Evolutionary conservation across 148 eudicot genomes (phyloP), one percentile per base, ranked within the genome.

Genomic region (Fagopyrum homotropicum): DNA sequence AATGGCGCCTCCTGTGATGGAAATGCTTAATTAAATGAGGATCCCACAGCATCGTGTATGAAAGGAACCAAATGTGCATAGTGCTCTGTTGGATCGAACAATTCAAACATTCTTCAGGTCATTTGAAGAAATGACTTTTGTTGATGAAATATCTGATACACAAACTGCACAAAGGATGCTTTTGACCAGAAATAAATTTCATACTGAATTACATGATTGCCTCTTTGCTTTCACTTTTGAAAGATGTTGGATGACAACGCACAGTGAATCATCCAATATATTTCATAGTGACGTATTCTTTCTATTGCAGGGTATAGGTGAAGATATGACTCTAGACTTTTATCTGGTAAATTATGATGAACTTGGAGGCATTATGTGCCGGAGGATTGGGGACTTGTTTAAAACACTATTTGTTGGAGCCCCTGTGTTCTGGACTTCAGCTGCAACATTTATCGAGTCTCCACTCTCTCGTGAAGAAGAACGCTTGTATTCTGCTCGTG

Each of bases 381-480:
- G 97, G 73, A 88, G 88, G 80, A 82, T 90, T 60, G 93, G 91
- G 76, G 96, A 90, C 72, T 84, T 88, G 45, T 80, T 81, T 57
- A 86, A 79, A 79, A 84, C 94, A 16, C 82, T 83, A 50, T 80
- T 86, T 7, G 83, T 82, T 43, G 83, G 83, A 77, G 81, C 90
- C 59, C 97, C 92, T 2, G 85, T 92, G 72, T 95, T 95, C 81
- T 95, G 97, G 97, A 84, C 97, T 40, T 84, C 91, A 77, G 82
- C 82, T 75, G 85, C 92, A 10, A 86, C 86, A 40, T 86, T 88
- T 73, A 77, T 83, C 2, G 88, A 89, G 30, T 79, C 89, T 77
- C 99, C 99, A 3, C 86, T 95, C 72, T 88, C 97, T 51, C 81
- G 79, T 30, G 90, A 88, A 75, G 99, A 95, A 82, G 83, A 88